Evolutionary conservation across 345 rosid genomes (phyloP), one percentile per base, ranked within the genome.

Genomic region (Raphanus sativus): DNA sequence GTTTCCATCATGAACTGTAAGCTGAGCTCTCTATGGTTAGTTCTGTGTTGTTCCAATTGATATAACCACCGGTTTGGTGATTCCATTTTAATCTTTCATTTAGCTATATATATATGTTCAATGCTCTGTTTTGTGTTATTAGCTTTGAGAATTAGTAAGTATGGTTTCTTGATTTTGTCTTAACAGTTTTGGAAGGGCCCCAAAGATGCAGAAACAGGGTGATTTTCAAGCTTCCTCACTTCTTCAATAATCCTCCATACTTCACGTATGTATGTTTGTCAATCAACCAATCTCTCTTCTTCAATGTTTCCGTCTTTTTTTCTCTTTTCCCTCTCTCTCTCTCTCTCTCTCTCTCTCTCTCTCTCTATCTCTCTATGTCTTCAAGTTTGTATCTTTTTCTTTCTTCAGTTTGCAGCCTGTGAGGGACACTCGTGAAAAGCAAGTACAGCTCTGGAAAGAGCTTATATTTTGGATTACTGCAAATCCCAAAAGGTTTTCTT

Each of bases 181-280:
- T 66, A 55, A 38, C 17, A 77, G 62, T 36, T 28, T 48, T 69
- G 10, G 25, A 52, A 40, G 9, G 12, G 64, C 68, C 70, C 68
- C 38, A 69, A 74, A 84, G 79, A 94, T 94, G 97, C 97, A 89
- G 93, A 88, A 79, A 48, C 34, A 85, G 88, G 98, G 88, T 70
- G 91, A 89, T 75, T 92, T 92, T 87, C 84, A 94, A 89, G 87
- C 86, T 92, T 70, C 98, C 97, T 24, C 98, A 90, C 0, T 94
- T 94, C 87, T 92, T 90, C 88, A 92, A 84, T 73, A 92, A 94
- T 82, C 98, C 98, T 8, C 98, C 98, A 21, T 94, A 92, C 84
- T 94, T 94, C 89, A 94, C 98, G 98, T 94, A 61, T 28, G 85
- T 28, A 4, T 28, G 21, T 21, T 21, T 21, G 21, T 26, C 30